phyloP scores from a whole-genome alignment of 148 eudicot genomes.

The Chenopodium berlandieri region DNA sequence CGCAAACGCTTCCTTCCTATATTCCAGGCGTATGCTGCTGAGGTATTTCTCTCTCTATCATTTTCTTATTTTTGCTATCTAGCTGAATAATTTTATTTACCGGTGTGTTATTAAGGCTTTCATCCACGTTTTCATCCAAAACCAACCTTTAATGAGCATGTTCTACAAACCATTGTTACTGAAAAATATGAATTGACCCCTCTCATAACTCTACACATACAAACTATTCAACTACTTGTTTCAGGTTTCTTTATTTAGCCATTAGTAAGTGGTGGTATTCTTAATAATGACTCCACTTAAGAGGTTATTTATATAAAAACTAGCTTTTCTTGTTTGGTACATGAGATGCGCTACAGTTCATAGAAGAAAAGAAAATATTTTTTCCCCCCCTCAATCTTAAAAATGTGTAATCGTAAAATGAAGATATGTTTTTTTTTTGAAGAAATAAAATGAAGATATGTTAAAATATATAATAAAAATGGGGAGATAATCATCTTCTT shows the following conservation, averaged over 20 bases:
- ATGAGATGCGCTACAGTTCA: too few species aligned
- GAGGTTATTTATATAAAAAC: neutral
- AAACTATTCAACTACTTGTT: neutral
- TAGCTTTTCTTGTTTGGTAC: too few species aligned
- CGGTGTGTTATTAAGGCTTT: neutral
- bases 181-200: neutral
- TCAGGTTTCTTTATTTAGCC: neutral
- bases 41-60: conserved; percentile 44
- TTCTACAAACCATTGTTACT: neutral
- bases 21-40: conserved; percentile 71
- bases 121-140: neutral
- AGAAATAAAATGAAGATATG: too few species aligned
- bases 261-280: neutral
- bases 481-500: too few species aligned
- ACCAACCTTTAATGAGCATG: neutral
- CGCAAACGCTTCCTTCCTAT: conserved; percentile 67
- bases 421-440: too few species aligned
- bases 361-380: too few species aligned
- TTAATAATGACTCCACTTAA: neutral
- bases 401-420: too few species aligned
- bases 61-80: neutral
- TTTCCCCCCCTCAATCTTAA: too few species aligned
- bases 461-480: too few species aligned
- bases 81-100: neutral
- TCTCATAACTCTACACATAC: neutral